phyloP scores from a whole-genome alignment of 495 filamentous ascomycete genomes.

The Saxophila tyrrhenica region DNA sequence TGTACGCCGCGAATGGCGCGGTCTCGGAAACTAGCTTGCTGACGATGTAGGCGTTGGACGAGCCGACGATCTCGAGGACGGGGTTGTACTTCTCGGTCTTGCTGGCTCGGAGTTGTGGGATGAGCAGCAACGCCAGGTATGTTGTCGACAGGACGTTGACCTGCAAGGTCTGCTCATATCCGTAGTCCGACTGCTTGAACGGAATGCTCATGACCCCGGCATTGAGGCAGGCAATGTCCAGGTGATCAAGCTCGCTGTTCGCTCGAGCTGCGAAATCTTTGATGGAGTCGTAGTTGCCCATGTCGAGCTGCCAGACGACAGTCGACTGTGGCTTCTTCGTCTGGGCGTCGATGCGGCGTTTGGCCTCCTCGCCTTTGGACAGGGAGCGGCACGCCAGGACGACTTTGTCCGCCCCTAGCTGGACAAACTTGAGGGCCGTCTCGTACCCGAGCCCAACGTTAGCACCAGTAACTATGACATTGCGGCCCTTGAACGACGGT shows the following conservation, averaged over 20 bases:
- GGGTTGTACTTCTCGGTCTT: constrained; percentile 10
- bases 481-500: constrained; percentile 10
- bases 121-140: constrained; percentile 43
- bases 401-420: constrained; percentile 5
- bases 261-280: constrained; percentile 17
- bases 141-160: constrained; percentile 50
- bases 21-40: constrained; percentile 1
- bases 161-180: constrained; percentile 45
- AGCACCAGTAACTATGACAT: constrained; percentile 13
- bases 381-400: constrained; percentile 13
- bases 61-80: constrained; percentile 17
- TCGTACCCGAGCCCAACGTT: constrained; percentile 16
- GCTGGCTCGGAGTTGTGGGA: constrained; percentile 33
- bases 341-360: constrained; percentile 1
- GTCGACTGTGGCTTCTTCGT: not conserved
- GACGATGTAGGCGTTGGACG: not conserved
- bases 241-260: constrained; percentile 8
- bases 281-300: constrained; percentile 18
- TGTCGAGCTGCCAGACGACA: constrained; percentile 25
- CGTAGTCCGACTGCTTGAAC: constrained; percentile 22
- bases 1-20: constrained; percentile 2
- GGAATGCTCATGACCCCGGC: constrained; percentile 8
- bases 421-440: constrained; percentile 13
- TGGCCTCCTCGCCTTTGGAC: constrained; percentile 16
- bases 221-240: constrained; percentile 22